Evolutionary conservation across 2,329 filamentous ascomycete species (phyloP).

Genomic region (Didymella glomerata): DNA sequence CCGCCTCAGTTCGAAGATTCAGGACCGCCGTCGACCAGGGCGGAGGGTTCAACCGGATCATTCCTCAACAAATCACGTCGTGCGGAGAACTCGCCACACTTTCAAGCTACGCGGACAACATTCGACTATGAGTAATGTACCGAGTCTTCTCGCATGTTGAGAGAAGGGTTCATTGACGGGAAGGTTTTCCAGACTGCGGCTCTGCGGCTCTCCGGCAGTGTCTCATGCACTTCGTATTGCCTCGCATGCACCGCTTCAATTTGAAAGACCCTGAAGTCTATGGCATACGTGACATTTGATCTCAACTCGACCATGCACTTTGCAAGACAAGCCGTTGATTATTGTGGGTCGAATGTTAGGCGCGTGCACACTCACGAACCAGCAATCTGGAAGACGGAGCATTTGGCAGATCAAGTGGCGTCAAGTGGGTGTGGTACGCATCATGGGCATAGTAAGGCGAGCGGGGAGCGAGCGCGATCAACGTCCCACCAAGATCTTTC

Average conservation of each 20-base stretch:
- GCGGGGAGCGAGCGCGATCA: conserved; percentile 14
- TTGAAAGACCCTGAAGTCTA: not conserved
- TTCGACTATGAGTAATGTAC: conserved; percentile 1
- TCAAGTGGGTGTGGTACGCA: conserved; percentile 15
- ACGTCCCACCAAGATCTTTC: conserved; percentile 18
- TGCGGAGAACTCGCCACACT: conserved; percentile 30
- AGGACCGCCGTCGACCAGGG: not conserved
- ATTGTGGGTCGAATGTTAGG: conserved; percentile 4
- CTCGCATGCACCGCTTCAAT: not conserved
- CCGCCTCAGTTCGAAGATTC: conserved; percentile 9
- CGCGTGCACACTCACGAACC: conserved; percentile 1
- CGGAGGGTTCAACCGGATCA: not conserved
- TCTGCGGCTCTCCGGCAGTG: conserved; percentile 7
- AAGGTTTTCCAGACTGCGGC: conserved; percentile 6
- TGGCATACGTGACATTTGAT: not conserved
- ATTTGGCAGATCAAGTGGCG: conserved; percentile 19
- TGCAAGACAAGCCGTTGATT: not conserved
- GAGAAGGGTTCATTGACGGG: not conserved
- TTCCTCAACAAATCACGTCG: conserved; percentile 22
- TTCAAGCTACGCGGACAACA: conserved; percentile 9
- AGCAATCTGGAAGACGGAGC: not conserved
- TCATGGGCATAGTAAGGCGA: conserved; percentile 15
- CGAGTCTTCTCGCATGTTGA: conserved; percentile 4
- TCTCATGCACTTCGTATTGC: not conserved
- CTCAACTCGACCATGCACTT: not conserved